Evolutionary conservation across 1,139 yeast species (phyloP).

Genomic region (Taphrina populina): DNA sequence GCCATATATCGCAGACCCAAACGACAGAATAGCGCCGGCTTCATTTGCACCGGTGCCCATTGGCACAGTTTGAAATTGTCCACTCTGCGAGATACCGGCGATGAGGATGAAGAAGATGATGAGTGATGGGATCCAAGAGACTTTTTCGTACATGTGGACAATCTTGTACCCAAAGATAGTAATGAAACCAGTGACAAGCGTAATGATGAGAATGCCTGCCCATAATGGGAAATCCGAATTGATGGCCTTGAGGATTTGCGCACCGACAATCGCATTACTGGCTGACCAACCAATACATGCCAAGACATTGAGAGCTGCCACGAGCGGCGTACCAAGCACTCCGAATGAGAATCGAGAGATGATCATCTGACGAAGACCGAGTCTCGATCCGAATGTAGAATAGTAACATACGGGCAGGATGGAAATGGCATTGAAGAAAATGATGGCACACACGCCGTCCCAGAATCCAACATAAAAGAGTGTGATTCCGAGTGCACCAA

Average conservation of each 20-base stretch:
- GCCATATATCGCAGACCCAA: slow-evolving; percentile 83
- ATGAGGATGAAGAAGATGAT: slow-evolving; percentile 72
- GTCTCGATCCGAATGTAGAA: slow-evolving; percentile 77
- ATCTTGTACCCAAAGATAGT: slow-evolving; percentile 84
- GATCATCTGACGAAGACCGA: slow-evolving; percentile 87
- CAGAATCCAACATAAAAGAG: slow-evolving; percentile 58
- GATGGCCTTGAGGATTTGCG: slow-evolving; percentile 76
- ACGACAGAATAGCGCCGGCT: slow-evolving; percentile 77
- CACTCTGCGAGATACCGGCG: slow-evolving; percentile 68
- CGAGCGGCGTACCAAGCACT: slow-evolving; percentile 68
- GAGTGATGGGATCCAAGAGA: slow-evolving; percentile 83
- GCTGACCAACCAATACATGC: slow-evolving; percentile 98
- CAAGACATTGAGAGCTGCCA: slow-evolving; percentile 71
- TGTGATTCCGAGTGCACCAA: slow-evolving; percentile 74
- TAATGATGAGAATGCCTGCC: slow-evolving; percentile 76
- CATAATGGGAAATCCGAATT: slow-evolving; percentile 75
- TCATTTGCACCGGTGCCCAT: slow-evolving; percentile 50
- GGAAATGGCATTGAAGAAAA: slow-evolving; percentile 74
- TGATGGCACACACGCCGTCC: slow-evolving; percentile 60
- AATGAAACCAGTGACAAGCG: slow-evolving; percentile 68
- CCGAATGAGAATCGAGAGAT: slow-evolving; percentile 78
- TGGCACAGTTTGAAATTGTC: slow-evolving; percentile 56
- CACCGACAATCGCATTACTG: slow-evolving; percentile 85
- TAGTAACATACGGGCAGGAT: slow-evolving; percentile 76
- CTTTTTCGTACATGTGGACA: slow-evolving; percentile 79